A percentile compares a stretch with the other conserved stretches of the same genome.
Conservation (phyloP, 2,329 filamentous ascomycete species). For the Sphaerostilbella broomeana region DNA sequence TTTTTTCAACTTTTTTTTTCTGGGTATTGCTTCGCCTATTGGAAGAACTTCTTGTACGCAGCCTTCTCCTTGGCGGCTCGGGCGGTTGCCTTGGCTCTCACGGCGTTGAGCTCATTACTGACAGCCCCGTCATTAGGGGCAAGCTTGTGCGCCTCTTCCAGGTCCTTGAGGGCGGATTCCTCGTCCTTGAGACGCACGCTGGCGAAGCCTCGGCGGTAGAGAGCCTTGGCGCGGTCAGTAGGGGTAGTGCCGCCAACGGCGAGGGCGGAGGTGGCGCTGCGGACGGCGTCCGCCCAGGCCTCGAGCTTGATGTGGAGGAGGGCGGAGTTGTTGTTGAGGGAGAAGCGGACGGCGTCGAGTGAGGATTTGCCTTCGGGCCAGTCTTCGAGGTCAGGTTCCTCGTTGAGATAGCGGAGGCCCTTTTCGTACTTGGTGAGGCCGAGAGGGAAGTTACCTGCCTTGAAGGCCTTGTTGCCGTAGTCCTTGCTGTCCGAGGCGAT, state of each 20-base stretch:
- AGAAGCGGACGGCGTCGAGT: conserved; percentile 71
- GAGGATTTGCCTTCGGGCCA: conserved; percentile 61
- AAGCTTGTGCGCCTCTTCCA: conserved; percentile 68
- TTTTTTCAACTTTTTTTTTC: background rate
- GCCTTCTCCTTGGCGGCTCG: conserved; percentile 84
- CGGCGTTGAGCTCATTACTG: conserved; percentile 63
- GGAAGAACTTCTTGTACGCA: conserved; percentile 87
- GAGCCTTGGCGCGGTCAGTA: conserved; percentile 80
- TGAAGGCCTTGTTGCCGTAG: conserved; percentile 89
- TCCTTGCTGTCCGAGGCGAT: conserved; percentile 84
- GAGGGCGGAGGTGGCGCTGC: conserved; percentile 66
- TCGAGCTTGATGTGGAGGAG: conserved; percentile 77
- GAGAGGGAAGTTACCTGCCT: conserved; percentile 60
- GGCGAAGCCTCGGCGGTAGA: conserved; percentile 78
- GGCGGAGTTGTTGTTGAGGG: conserved; percentile 81
- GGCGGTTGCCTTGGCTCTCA: conserved; percentile 70
- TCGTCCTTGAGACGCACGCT: conserved; percentile 73
- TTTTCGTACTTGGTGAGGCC: conserved; percentile 93
- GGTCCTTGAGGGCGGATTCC: conserved; percentile 67
- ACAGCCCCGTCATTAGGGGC: conserved; percentile 71
- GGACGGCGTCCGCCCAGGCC: conserved; percentile 62
- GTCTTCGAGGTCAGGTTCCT: conserved; percentile 68
- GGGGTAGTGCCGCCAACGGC: conserved; percentile 59
- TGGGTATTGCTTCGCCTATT: conserved; percentile 25
- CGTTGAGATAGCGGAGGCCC: conserved; percentile 79